Evolutionary conservation across 768 basidiomycete genomes (phyloP).

Genomic region (Calocera viscosa): DNA sequence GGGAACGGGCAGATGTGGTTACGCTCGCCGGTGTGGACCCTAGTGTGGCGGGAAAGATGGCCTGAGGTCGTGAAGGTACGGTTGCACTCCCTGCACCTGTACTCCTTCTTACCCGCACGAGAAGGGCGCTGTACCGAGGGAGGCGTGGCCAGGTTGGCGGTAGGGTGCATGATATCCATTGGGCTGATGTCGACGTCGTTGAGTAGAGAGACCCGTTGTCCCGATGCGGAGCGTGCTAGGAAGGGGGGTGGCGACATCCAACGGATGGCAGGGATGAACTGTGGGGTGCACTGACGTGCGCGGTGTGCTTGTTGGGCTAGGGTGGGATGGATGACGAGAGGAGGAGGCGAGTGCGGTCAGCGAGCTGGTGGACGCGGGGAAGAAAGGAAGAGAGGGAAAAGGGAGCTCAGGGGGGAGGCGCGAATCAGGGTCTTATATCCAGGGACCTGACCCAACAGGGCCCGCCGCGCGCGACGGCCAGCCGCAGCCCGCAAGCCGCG

Average conservation of each 20-base stretch:
- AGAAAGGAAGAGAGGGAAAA: slow-evolving; percentile 8
- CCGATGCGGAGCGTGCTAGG: not conserved
- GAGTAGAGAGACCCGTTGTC: slow-evolving; percentile 2
- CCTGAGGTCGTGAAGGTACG: slow-evolving; percentile 79
- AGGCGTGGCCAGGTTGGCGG: not conserved
- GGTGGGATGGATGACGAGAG: not conserved
- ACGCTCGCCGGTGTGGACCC: slow-evolving; percentile 82
- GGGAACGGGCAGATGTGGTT: slow-evolving; percentile 91
- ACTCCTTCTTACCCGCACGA: slow-evolving; percentile 26
- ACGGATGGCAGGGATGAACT: not conserved
- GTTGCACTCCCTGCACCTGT: slow-evolving; percentile 60
- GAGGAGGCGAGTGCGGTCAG: not conserved
- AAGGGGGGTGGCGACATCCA: not conserved
- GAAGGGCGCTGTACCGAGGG: not conserved
- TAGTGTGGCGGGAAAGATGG: slow-evolving; percentile 75
- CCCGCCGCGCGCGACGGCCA: not conserved
- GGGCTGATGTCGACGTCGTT: not conserved
- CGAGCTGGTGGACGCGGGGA: not conserved
- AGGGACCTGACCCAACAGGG: slow-evolving; percentile 1
- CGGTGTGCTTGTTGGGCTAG: not conserved
- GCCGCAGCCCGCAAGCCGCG: slow-evolving; percentile 1
- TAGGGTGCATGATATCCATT: not conserved
- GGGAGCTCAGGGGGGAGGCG: slow-evolving; percentile 5
- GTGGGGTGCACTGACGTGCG: not conserved
- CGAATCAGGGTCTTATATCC: slow-evolving; percentile 10